Base-by-base conservation (phyloP, 805 yeast genomes). In the Isabelozyma heimii region DNA sequence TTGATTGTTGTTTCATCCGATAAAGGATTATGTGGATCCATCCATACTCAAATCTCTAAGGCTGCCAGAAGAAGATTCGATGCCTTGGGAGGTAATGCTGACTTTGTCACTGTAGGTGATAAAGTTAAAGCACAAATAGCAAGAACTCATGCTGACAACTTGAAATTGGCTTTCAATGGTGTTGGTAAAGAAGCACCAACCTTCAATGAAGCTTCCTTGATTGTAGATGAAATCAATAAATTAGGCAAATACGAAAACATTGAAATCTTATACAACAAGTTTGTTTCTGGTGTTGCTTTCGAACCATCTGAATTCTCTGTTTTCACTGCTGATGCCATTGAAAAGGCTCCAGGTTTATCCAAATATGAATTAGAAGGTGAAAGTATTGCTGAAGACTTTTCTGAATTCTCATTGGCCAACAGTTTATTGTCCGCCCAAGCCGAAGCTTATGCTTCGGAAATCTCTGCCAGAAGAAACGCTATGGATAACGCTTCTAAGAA, bases 401-500 rank as follows among this genome's bases (percentile, higher is more conserved):
- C 95, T 57, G 95, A 91, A 77, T 90, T 88, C 77, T 80, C 95
- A 44, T 81, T 94, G 61, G 91, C 98, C 58, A 91, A 89, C 83
- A 83, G 90, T 65, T 81, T 92, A 63, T 83, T 87, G 71, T 76
- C 91, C 65, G 97, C 97, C 53, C 82, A 91, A 81, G 92, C 97
- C 57, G 97, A 94, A 72, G 98, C 97, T 75, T 91, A 92, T 75
- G 97, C 98, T 53, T 89, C 98, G 51, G 99, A 92, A 81, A 82
- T 91, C 59, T 87, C 95, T 57, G 97, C 99, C 52, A 91, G 99
- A 85, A 91, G 99, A 85, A 92, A 90, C 72, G 98, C 99, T 61
- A 92, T 92, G 99, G 99, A 92, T 78, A 94, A 94, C 69, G 99
- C 99, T 55, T 91, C 97, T 61, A 92, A 94, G 94, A 92, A 92